Evolutionary conservation across 345 rosid genomes (phyloP).

Genomic region (Sisymbrium irio): DNA sequence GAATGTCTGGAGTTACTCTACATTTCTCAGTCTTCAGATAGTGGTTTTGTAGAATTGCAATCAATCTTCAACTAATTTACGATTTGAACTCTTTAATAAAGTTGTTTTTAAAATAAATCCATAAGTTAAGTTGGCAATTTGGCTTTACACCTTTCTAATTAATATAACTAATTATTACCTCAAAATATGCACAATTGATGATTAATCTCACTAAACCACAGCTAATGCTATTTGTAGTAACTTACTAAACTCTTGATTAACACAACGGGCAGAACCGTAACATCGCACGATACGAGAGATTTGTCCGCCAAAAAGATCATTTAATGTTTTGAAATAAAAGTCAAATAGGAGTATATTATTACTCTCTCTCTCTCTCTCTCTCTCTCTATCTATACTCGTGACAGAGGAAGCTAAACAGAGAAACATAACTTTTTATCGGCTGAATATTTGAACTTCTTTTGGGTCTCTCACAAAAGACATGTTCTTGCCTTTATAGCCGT

Average conservation of each 20-base stretch:
- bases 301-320: constrained; percentile 34
- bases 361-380: too few species aligned
- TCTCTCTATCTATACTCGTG: constrained; percentile 19
- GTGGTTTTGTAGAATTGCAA: too few species aligned
- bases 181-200: not conserved
- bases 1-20: constrained; percentile 13
- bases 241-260: not conserved
- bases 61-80: too few species aligned
- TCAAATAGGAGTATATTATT: constrained; percentile 26
- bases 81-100: too few species aligned
- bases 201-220: not conserved
- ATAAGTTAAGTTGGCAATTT: constrained; percentile 3
- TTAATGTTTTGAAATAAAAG: constrained; percentile 16
- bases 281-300: not conserved
- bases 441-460: not conserved
- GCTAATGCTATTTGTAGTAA: not conserved
- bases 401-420: constrained; percentile 26
- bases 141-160: not conserved
- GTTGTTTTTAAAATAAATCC: not conserved
- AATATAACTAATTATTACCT: not conserved
- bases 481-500: constrained; percentile 14
- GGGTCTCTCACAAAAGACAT: constrained; percentile 9
- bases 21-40: not conserved
- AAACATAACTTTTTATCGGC: constrained; percentile 7
- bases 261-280: constrained; percentile 21